Base-by-base conservation (phyloP, 176 grass and related monocot species). In the Themeda triandra region DNA sequence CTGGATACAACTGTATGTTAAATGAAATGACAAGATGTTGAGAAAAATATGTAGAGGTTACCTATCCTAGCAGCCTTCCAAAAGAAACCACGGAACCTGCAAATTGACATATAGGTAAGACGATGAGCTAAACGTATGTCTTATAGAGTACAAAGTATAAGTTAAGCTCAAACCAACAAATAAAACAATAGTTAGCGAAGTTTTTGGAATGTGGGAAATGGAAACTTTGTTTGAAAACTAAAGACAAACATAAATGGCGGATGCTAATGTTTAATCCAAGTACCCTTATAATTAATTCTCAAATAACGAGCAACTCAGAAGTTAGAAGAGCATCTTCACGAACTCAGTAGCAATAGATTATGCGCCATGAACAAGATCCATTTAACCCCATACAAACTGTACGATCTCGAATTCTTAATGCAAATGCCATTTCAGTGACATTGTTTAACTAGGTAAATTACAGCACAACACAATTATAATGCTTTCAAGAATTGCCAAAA, bases 51-150 rank as follows among this genome's bases (percentile, higher is more conserved):
- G 5, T 32, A 42, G 9, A 13, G 14, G 49, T 85, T 90, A 93
- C 88, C 92, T 80, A 93, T 93, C 69, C 92, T 90, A 66, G 88
- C 88, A 73, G 92, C 88, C 48, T 93, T 93, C 92, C 92, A 91
- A 72, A 93, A 93, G 80, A 93, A 93, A 54, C 92, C 92, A 77
- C 86, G 86, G 58, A 93, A 93, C 72, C 92, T 93, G 78, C 17
- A 24, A 80, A 76, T 32, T 62, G 58, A 6, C 51, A 72, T 18
- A 49, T 28, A 84, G 35, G 13, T 79, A 68, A 71, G 36, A 81
- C 51, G 59, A 46, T 73, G n/a, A 88, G 42, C 74, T 9, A 81
- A 31, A 79, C 46, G 54, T 29, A 60, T 67, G 45, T 59, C 42
- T 66, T 21, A 46, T 25, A 7, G 54, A 81, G 13, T 30, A 66